Evolutionary conservation across 257 asterid genomes (phyloP).

Genomic region (Anisodus acutangulus): DNA sequence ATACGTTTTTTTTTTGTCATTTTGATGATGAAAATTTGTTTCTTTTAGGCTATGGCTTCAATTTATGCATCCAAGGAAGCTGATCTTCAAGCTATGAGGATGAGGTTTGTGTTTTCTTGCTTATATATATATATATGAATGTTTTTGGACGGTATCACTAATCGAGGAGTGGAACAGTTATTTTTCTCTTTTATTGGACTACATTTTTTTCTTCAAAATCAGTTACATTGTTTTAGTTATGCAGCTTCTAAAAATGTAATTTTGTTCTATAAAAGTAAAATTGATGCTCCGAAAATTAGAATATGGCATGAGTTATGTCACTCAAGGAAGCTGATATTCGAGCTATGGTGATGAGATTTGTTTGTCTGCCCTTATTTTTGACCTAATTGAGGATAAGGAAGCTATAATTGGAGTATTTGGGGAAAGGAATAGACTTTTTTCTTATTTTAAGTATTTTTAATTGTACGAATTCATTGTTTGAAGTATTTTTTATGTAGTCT

Average conservation of each 20-base stretch:
- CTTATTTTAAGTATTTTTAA: neutral
- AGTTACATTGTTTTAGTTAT: neutral
- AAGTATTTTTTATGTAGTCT: neutral
- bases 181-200: neutral
- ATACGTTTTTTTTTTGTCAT: neutral
- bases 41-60: conserved; percentile 94
- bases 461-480: neutral
- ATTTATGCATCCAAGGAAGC: conserved; percentile 85
- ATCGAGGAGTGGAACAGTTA: neutral
- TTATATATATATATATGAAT: neutral
- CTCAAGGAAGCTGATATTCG: conserved; percentile 83
- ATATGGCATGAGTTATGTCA: conserved; percentile 73
- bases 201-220: neutral
- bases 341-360: conserved; percentile 78
- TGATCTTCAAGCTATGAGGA: conserved; percentile 87
- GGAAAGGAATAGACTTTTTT: neutral
- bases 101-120: conserved; percentile 54
- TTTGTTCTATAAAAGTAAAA: neutral
- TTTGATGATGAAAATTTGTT: neutral
- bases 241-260: neutral
- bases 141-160: neutral
- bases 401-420: neutral
- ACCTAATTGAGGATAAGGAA: neutral
- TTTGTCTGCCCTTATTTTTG: neutral
- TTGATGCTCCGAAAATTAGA: conserved; percentile 39